Conservation (phyloP, 176 grass and related monocot genomes). For the Cymbopogon citratus region DNA sequence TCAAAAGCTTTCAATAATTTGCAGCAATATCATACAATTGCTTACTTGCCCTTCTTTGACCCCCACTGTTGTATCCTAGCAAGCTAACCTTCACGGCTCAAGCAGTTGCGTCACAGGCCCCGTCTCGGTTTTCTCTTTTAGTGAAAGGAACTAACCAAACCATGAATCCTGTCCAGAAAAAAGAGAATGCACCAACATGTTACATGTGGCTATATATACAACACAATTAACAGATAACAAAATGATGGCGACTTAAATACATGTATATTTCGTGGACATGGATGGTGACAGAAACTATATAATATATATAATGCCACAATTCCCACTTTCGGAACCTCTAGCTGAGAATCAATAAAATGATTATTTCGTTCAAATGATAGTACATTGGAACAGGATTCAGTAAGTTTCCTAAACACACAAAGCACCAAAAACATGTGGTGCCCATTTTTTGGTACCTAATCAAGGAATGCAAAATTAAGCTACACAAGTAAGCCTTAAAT, state of each 20-base stretch:
- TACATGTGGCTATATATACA: background rate
- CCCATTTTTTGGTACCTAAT: background rate
- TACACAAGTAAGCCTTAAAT: background rate
- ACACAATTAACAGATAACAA: background rate
- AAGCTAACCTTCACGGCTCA: background rate
- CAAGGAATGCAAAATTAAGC: background rate
- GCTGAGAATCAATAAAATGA: background rate
- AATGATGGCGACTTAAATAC: background rate
- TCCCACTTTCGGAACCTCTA: background rate
- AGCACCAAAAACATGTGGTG: background rate
- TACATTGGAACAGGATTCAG: background rate
- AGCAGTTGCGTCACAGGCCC: background rate
- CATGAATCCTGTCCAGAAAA: background rate
- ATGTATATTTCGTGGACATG: background rate
- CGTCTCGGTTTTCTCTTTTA: background rate
- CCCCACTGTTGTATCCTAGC: background rate
- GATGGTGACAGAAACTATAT: background rate
- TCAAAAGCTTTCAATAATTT: background rate
- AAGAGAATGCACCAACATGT: background rate
- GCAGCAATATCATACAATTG: slow-evolving; percentile 7
- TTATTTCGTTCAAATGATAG: background rate
- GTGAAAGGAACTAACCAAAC: background rate
- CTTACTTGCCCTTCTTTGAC: background rate
- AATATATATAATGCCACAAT: background rate
- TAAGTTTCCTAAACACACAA: background rate